These are phyloP conservation scores for Sphaerulina vaccinii DNA, from an alignment of 2,329 filamentous ascomycete species.

Conservation along the genomic window DNA sequence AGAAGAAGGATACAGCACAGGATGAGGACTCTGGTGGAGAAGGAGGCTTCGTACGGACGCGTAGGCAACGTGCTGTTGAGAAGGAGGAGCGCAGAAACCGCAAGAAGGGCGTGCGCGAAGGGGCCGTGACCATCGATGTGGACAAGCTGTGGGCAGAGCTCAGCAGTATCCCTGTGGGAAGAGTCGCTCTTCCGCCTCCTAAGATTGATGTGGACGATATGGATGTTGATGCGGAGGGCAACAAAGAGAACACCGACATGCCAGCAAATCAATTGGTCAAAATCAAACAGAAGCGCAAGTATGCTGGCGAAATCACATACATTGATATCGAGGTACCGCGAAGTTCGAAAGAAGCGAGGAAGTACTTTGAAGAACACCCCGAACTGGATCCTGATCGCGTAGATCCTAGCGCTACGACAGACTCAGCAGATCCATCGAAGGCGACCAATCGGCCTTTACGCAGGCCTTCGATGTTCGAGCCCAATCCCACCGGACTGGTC, in stretches of 20 bases:
- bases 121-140: conserved; percentile 55
- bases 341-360: conserved; percentile 55
- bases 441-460: conserved; percentile 43
- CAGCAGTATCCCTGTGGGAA: conserved; percentile 41
- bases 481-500: conserved; percentile 50
- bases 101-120: conserved; percentile 42
- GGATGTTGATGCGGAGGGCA: conserved; percentile 24
- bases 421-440: conserved; percentile 25
- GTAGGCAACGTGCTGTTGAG: conserved; percentile 53
- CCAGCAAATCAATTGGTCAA: conserved; percentile 46
- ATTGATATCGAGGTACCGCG: conserved; percentile 55
- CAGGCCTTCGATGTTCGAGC: conserved; percentile 52
- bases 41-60: conserved; percentile 54
- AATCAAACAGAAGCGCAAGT: conserved; percentile 58
- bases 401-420: conserved; percentile 25
- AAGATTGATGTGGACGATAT: conserved; percentile 14
- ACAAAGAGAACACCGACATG: conserved; percentile 27
- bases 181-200: conserved; percentile 20
- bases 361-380: conserved; percentile 48
- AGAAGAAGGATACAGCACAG: conserved; percentile 36
- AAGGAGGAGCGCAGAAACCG: conserved; percentile 50
- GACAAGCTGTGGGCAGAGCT: conserved; percentile 56
- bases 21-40: conserved; percentile 44
- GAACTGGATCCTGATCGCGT: conserved; percentile 34
- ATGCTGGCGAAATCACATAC: conserved; percentile 55